Conservation (phyloP, 345 rosid genomes). For the Hibiscus trionum region DNA sequence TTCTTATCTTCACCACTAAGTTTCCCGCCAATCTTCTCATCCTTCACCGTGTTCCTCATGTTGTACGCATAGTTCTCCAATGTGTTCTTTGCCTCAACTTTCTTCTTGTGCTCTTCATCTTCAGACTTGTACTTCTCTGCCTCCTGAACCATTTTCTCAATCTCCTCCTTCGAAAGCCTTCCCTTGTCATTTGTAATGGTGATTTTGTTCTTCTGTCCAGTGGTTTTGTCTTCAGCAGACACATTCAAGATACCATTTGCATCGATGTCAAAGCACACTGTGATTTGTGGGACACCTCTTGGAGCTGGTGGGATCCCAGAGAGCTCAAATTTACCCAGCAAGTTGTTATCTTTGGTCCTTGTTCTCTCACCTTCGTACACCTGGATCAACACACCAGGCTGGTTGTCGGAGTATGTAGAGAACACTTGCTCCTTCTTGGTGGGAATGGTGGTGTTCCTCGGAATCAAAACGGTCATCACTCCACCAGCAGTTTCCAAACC, state of each 20-base stretch:
- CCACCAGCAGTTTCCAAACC: slow-evolving; percentile 82
- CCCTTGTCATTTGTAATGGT: slow-evolving; percentile 81
- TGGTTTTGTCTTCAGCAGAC: slow-evolving; percentile 79
- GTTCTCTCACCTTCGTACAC: slow-evolving; percentile 76
- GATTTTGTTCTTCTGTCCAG: slow-evolving; percentile 76
- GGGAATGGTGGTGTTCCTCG: slow-evolving; percentile 71
- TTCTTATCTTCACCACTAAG: slow-evolving; percentile 51
- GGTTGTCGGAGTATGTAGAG: slow-evolving; percentile 78
- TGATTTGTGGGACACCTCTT: slow-evolving; percentile 71
- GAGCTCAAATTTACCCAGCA: slow-evolving; percentile 72
- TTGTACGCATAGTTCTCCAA: slow-evolving; percentile 66
- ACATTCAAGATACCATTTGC: slow-evolving; percentile 74
- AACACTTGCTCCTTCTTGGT: slow-evolving; percentile 74
- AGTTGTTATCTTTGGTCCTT: slow-evolving; percentile 74
- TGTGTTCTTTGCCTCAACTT: slow-evolving; percentile 68
- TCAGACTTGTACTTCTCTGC: slow-evolving; percentile 79
- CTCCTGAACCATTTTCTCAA: slow-evolving; percentile 78
- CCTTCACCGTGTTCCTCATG: slow-evolving; percentile 72
- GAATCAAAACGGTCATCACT: slow-evolving; percentile 77
- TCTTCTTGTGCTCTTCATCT: slow-evolving; percentile 76
- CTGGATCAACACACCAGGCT: slow-evolving; percentile 76
- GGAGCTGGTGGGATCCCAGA: slow-evolving; percentile 81
- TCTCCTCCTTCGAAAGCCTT: slow-evolving; percentile 60
- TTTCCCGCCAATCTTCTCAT: slow-evolving; percentile 64
- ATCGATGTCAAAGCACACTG: slow-evolving; percentile 73